Percentiles rank a stretch among this genome's conserved stretches.
phyloP scores from a whole-genome alignment of 148 eudicot genomes.

The Tetragonia tetragonoides region DNA sequence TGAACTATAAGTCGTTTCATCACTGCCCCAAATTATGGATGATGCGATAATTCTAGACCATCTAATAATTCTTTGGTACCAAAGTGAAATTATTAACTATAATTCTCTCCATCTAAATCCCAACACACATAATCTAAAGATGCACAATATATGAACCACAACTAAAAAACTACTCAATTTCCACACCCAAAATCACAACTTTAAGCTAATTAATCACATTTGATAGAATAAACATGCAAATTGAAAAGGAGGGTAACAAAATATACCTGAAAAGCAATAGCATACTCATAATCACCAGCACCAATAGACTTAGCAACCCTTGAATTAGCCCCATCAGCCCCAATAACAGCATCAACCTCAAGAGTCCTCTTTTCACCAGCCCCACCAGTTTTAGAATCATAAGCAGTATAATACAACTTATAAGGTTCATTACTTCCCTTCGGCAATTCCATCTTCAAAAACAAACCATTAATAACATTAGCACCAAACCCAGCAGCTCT shows the following conservation, averaged over 20 bases:
- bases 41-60: too few relatives aligned
- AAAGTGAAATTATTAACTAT: too few relatives aligned
- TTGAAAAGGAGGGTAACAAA: not conserved
- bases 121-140: too few relatives aligned
- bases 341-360: constrained; percentile 90
- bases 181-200: too few relatives aligned
- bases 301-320: constrained; percentile 80
- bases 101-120: too few relatives aligned
- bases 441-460: constrained; percentile 80
- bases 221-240: not conserved
- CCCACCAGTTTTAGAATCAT: constrained; percentile 67
- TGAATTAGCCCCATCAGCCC: constrained; percentile 96
- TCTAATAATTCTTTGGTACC: too few relatives aligned
- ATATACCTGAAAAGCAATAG: constrained; percentile 80
- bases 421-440: constrained; percentile 44
- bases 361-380: constrained; percentile 55
- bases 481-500: constrained; percentile 85
- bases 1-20: too few relatives aligned
- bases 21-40: too few relatives aligned
- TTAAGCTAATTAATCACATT: too few relatives aligned
- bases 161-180: too few relatives aligned
- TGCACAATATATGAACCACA: too few relatives aligned
- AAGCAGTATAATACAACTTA: constrained; percentile 65
- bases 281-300: constrained; percentile 98
- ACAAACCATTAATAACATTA: constrained; percentile 70